Evolutionary conservation across 2,329 filamentous ascomycete genomes (phyloP), one percentile per base, ranked within the genome.

Genomic region (Blastomyces percursus): DNA sequence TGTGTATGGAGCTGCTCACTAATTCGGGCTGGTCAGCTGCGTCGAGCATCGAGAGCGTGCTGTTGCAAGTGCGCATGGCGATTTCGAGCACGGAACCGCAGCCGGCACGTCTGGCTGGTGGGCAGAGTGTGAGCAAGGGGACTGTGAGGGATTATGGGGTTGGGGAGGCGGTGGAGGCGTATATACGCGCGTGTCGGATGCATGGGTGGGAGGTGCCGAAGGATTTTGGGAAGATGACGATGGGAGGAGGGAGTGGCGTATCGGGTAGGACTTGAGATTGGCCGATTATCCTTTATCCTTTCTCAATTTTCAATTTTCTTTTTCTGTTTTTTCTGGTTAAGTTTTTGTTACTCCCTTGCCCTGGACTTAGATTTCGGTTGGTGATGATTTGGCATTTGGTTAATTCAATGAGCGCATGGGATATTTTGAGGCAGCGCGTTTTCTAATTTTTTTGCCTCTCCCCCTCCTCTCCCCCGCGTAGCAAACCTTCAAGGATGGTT

Each of bases 1-100:
- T 96, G 76, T 88, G 85, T 73, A 92, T 95, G 85, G 87, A 94
- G 74, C 80, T 94, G 4, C 80, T 96, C 65, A 96, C 91, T 0
- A 91, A 87, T 72, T 84, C 84, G 7, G 92, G 91, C 32, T 96
- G 92, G 92, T 85, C 81, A 27, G 85, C 88, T 0, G 86, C 83
- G 0, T 84, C 81, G 59, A 85, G 83, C 21, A 86, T 96, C 67
- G 91, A 96, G 71, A 87, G 85, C 60, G 86, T 96, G 2, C 77
- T 96, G 16, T 73, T 96, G 32, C 89, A 95, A 72, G 86, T 96
- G 30, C 86, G 89, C 27, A 77, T 95, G 76, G 90, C 90, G 0
- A 83, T 96, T 16, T 84, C 80, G 61, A 87, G 82, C 58, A 76
- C 78, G 0, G 87, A 94, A 0, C 89, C 87, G 0, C 76, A 73